Evolutionary conservation across 192 early-diverging fungal genomes (phyloP).

Genomic region (Geosiphon pyriformis): DNA sequence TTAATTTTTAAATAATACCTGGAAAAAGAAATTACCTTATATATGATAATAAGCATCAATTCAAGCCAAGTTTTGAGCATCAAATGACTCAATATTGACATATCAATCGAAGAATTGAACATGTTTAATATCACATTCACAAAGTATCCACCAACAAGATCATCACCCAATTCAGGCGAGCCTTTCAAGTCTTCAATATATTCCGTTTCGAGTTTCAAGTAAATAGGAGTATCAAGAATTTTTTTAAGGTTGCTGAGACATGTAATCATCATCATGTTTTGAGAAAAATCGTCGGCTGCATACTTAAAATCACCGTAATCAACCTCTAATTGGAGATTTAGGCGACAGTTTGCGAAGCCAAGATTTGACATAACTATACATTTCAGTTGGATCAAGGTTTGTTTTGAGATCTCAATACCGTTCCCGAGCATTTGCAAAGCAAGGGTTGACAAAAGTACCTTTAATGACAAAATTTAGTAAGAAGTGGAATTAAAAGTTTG

Average conservation of each 20-base stretch:
- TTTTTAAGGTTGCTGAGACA: slow-evolving; percentile 37
- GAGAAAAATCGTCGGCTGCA: slow-evolving; percentile 31
- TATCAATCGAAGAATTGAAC: slow-evolving; percentile 44
- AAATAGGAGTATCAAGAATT: slow-evolving; percentile 38
- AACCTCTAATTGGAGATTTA: slow-evolving; percentile 34
- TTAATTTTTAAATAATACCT: neutral
- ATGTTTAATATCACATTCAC: slow-evolving; percentile 50
- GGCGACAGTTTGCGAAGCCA: slow-evolving; percentile 45
- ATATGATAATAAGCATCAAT: slow-evolving; percentile 48
- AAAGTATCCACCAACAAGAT: slow-evolving; percentile 42
- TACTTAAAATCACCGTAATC: slow-evolving; percentile 38
- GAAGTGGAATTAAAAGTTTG: neutral
- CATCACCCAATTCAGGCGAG: slow-evolving; percentile 22
- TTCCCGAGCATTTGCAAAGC: slow-evolving; percentile 54
- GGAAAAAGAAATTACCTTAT: slow-evolving; percentile 38
- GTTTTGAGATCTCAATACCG: slow-evolving; percentile 37
- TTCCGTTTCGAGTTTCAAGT: neutral
- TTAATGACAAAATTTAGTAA: neutral
- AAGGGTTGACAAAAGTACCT: slow-evolving; percentile 37
- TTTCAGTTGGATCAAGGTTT: slow-evolving; percentile 45
- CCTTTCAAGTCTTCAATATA: neutral
- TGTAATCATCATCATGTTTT: slow-evolving; percentile 31
- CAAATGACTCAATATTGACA: slow-evolving; percentile 38
- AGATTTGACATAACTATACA: slow-evolving; percentile 42
- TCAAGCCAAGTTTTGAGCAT: slow-evolving; percentile 53